Percentiles rank a stretch among this genome's conserved stretches.
Evolutionary conservation across 2,329 filamentous ascomycete species (phyloP).

Genomic region (Colletotrichum kahawae): DNA sequence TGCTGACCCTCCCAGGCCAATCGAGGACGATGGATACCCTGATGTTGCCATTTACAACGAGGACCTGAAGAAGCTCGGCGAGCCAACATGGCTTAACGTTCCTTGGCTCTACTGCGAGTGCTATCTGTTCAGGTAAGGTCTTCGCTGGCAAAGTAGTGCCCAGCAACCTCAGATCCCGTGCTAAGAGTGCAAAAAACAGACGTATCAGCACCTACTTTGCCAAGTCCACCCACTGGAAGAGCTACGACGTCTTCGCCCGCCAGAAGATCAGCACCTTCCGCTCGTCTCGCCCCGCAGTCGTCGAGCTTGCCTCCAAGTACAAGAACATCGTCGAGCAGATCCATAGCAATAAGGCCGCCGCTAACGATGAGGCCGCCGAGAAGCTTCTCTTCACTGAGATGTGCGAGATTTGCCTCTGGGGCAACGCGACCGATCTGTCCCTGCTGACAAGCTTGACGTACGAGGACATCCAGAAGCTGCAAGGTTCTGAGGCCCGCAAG

Average conservation of each 20-base stretch:
- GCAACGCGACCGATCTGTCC: constrained; percentile 93
- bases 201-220: constrained; percentile 82
- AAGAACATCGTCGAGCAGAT: constrained; percentile 74
- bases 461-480: constrained; percentile 95
- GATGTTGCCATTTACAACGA: constrained; percentile 86
- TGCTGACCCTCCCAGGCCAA: constrained; percentile 55
- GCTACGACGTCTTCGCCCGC: constrained; percentile 85
- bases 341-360: constrained; percentile 54
- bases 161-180: not conserved
- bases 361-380: constrained; percentile 70
- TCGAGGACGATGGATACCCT: constrained; percentile 76
- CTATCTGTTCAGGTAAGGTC: constrained; percentile 79
- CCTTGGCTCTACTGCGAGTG: constrained; percentile 94
- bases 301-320: constrained; percentile 83
- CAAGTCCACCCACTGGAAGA: constrained; percentile 81
- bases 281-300: constrained; percentile 84
- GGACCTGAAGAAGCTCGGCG: constrained; percentile 77
- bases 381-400: constrained; percentile 86
- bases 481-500: constrained; percentile 87
- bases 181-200: constrained; percentile 40
- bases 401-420: constrained; percentile 97
- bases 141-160: not conserved
- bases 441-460: constrained; percentile 89
- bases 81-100: constrained; percentile 80
- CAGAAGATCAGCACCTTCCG: constrained; percentile 94